phyloP scores from a whole-genome alignment of 2,329 filamentous ascomycete genomes.

The Fusarium fracticaudum region DNA sequence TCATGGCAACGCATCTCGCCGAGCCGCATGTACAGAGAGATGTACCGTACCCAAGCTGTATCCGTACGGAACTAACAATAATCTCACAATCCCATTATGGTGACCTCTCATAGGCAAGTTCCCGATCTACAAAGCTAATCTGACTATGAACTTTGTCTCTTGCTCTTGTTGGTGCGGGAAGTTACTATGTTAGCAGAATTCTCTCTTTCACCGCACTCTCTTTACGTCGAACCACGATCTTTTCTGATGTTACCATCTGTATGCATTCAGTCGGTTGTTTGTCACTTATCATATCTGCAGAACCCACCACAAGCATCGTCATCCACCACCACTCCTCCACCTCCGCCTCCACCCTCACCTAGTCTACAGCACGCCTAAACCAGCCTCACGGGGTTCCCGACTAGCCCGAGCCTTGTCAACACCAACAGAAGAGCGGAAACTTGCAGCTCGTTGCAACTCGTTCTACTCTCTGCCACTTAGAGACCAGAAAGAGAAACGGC shows the following conservation, averaged over 20 bases:
- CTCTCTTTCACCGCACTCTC: conserved; percentile 5
- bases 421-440: conserved; percentile 9
- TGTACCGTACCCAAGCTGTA: not conserved
- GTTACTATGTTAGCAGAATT: not conserved
- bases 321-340: conserved; percentile 1
- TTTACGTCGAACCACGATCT: conserved; percentile 1
- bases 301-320: conserved; percentile 15
- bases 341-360: conserved; percentile 12
- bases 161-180: not conserved
- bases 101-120: conserved; percentile 1
- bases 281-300: conserved; percentile 18
- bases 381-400: conserved; percentile 36
- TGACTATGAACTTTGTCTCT: not conserved
- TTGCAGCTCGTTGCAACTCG: conserved; percentile 16
- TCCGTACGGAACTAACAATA: not conserved
- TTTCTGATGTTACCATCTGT: conserved; percentile 1
- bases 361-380: conserved; percentile 5
- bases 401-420: conserved; percentile 24
- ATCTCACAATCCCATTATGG: not conserved
- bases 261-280: not conserved
- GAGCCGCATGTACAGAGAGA: conserved; percentile 16
- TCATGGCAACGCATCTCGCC: conserved; percentile 39
- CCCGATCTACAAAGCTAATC: conserved; percentile 4
- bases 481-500: not conserved
- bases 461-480: conserved; percentile 5